phyloP scores from a whole-genome alignment of 2,329 filamentous ascomycete species.

The Aspergillus sergii region DNA sequence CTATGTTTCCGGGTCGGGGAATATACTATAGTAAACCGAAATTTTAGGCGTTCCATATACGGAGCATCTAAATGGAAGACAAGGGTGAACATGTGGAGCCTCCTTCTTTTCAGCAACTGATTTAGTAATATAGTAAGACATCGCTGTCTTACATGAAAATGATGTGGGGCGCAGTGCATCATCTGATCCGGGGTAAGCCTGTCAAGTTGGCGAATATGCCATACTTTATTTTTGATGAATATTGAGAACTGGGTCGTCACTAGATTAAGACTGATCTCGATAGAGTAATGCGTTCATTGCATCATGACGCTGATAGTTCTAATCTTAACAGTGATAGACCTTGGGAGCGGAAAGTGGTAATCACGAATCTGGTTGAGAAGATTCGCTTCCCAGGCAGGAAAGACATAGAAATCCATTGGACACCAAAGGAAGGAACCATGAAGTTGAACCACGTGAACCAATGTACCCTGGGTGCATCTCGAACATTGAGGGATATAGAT shows the following conservation, averaged over 20 bases:
- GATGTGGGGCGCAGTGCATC: conserved; percentile 2
- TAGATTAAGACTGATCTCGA: neutral
- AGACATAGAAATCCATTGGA: neutral
- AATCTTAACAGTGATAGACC: neutral
- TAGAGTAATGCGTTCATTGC: neutral
- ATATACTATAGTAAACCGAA: neutral
- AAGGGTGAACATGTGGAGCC: neutral
- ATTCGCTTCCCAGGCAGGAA: neutral
- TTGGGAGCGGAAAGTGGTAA: neutral
- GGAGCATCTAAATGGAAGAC: neutral
- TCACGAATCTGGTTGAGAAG: neutral
- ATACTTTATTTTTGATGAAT: neutral
- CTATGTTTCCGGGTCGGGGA: neutral
- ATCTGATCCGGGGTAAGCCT: neutral
- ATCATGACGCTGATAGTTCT: neutral
- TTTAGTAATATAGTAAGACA: neutral
- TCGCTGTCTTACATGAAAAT: neutral
- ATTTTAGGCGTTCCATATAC: neutral
- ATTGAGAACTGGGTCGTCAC: neutral
- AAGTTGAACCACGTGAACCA: neutral
- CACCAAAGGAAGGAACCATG: neutral
- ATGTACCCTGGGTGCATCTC: neutral
- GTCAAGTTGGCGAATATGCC: neutral
- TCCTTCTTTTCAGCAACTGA: neutral
- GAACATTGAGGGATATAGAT: neutral